A percentile compares a stretch with the other conserved stretches of the same genome.
These are phyloP conservation scores for Pythium folliculosum DNA, from an alignment of 352 stramenopile genomes.

Conservation along the genomic window DNA sequence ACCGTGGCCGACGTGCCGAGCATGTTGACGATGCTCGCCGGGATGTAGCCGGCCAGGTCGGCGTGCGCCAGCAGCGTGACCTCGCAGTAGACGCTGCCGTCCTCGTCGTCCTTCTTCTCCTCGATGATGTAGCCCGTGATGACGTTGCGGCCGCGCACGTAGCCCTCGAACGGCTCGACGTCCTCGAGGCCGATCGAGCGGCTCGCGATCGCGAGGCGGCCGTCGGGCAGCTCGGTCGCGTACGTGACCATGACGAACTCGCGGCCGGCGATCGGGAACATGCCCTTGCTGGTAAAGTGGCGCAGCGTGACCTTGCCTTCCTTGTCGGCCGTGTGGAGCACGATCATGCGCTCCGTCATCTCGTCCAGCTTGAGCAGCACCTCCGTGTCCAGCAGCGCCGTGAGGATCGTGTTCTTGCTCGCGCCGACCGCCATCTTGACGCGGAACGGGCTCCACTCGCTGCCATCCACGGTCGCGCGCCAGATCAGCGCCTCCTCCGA, in stretches of 20 bases:
- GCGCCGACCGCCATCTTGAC: constrained; percentile 55
- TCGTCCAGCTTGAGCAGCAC: constrained; percentile 76
- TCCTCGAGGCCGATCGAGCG: constrained; percentile 57
- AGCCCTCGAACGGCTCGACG: constrained; percentile 49
- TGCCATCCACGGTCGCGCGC: constrained; percentile 62
- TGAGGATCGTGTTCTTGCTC: constrained; percentile 56
- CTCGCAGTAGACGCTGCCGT: constrained; percentile 58
- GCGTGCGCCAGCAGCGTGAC: constrained; percentile 78
- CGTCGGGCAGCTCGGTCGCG: constrained; percentile 51
- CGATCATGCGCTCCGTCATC: constrained; percentile 71
- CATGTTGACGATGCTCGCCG: constrained; percentile 80
- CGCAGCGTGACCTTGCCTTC: constrained; percentile 61
- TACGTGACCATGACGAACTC: constrained; percentile 79
- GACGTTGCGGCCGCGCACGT: constrained; percentile 67
- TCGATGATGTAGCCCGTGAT: constrained; percentile 82
- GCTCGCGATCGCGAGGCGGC: constrained; percentile 61
- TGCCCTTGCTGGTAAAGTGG: constrained; percentile 75
- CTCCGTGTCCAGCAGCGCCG: constrained; percentile 58
- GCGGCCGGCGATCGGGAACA: constrained; percentile 74
- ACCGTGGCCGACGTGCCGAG: constrained; percentile 82
- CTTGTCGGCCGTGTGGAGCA: constrained; percentile 55
- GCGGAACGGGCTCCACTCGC: constrained; percentile 73
- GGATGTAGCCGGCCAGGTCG: constrained; percentile 80
- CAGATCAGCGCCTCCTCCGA: constrained; percentile 53
- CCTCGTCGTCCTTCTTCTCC: constrained; percentile 41